Conservation (phyloP, 306 rosid species). For the Fragaria ananassa region DNA sequence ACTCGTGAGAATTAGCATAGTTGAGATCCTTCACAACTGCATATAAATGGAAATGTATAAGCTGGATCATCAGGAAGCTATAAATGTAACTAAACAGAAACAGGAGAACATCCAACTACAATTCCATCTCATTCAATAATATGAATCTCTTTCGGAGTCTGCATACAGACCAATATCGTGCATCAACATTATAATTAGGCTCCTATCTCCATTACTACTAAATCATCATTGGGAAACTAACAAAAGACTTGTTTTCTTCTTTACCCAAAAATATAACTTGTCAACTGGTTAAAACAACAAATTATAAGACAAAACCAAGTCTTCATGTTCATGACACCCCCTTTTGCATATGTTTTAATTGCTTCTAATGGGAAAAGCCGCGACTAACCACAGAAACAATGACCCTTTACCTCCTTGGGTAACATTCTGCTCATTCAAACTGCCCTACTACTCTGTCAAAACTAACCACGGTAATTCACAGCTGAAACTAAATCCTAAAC, state of each 20-base stretch:
- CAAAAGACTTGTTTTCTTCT: neutral
- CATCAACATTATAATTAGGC: neutral
- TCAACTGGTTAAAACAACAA: neutral
- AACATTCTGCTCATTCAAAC: neutral
- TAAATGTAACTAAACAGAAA: constrained; percentile 1
- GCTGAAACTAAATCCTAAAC: neutral
- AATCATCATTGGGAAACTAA: neutral
- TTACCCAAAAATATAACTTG: neutral
- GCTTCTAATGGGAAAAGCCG: neutral
- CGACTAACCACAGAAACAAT: neutral
- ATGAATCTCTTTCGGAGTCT: neutral
- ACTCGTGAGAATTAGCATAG: constrained; percentile 78
- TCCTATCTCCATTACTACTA: neutral
- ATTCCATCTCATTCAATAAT: neutral
- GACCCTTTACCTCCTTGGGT: neutral
- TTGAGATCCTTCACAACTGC: constrained; percentile 77
- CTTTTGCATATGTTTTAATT: neutral
- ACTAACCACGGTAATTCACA: neutral
- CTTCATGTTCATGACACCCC: neutral
- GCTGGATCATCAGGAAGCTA: constrained; percentile 9
- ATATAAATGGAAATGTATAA: constrained; percentile 14
- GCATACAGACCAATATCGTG: neutral
- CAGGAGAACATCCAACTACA: neutral
- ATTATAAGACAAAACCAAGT: neutral
- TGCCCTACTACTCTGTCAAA: neutral